A percentile compares a stretch with the other conserved stretches of the same genome.
Evolutionary conservation across 768 basidiomycete species (phyloP).

Genomic region (Xerocomus spinulosus): DNA sequence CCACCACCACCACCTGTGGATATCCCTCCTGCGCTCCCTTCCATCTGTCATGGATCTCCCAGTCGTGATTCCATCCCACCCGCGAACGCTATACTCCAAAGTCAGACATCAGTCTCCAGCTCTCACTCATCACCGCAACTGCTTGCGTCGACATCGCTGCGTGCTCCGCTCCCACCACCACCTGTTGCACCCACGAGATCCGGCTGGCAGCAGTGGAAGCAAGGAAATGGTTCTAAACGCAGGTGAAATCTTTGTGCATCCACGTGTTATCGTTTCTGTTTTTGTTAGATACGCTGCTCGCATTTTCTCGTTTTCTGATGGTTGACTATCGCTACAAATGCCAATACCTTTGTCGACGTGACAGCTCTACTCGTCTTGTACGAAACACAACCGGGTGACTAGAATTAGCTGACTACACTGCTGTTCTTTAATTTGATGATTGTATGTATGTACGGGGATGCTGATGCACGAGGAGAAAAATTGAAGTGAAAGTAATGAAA

Average conservation of each 20-base stretch:
- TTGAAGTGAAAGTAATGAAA: constrained; percentile 21
- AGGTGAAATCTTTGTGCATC: constrained; percentile 10
- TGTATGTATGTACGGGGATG: constrained; percentile 38
- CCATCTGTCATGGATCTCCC: constrained; percentile 8
- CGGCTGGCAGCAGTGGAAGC: constrained; percentile 55
- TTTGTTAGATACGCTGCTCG: background rate
- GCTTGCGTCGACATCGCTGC: constrained; percentile 8
- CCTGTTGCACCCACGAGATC: constrained; percentile 28
- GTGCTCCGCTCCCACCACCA: constrained; percentile 17
- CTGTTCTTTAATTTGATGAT: constrained; percentile 39
- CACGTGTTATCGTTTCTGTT: background rate
- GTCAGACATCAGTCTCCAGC: constrained; percentile 2
- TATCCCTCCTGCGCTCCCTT: background rate
- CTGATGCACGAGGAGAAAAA: constrained; percentile 21
- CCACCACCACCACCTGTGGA: constrained; percentile 18
- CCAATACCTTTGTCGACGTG: constrained; percentile 2
- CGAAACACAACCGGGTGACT: constrained; percentile 23
- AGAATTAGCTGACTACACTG: constrained; percentile 50
- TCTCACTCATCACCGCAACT: constrained; percentile 10
- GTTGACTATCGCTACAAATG: too few relatives aligned
- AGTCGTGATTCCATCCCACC: constrained; percentile 11
- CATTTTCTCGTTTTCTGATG: background rate
- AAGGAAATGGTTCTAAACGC: constrained; percentile 17
- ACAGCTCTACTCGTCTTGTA: constrained; percentile 23
- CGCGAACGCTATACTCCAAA: constrained; percentile 4